phyloP scores from a whole-genome alignment of 2,329 filamentous ascomycete genomes.

The Scytalidium sp. region DNA sequence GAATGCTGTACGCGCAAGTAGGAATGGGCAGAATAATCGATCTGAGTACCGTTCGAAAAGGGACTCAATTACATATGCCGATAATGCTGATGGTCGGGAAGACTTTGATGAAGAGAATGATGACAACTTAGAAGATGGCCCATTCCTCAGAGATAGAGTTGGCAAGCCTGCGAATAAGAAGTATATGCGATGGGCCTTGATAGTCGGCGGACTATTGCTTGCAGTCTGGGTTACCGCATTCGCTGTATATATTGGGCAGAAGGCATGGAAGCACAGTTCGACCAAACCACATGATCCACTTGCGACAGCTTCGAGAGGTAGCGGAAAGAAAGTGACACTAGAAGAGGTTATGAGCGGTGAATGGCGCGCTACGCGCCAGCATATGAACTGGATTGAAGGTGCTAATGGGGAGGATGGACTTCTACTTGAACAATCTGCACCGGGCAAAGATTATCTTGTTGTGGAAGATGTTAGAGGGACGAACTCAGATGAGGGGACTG shows the following conservation, averaged over 20 bases:
- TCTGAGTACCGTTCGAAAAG: slow-evolving; percentile 23
- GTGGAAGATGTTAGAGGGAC: slow-evolving; percentile 78
- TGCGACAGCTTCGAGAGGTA: slow-evolving; percentile 58
- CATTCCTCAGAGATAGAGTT: slow-evolving; percentile 19
- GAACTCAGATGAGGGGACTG: slow-evolving; percentile 37
- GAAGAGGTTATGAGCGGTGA: slow-evolving; percentile 65
- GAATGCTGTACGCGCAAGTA: slow-evolving; percentile 10
- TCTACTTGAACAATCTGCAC: slow-evolving; percentile 67
- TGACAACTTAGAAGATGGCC: slow-evolving; percentile 47
- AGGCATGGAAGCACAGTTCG: slow-evolving; percentile 64
- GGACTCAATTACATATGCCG: slow-evolving; percentile 21
- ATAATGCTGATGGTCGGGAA: slow-evolving; percentile 18
- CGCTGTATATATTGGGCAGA: slow-evolving; percentile 61
- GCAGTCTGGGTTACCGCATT: slow-evolving; percentile 68
- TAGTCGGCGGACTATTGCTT: slow-evolving; percentile 57
- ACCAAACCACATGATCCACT: slow-evolving; percentile 65
- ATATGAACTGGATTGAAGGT: slow-evolving; percentile 74
- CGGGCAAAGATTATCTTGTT: slow-evolving; percentile 71
- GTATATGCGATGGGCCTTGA: slow-evolving; percentile 54
- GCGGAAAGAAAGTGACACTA: slow-evolving; percentile 69
- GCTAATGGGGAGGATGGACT: slow-evolving; percentile 78
- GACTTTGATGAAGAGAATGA: slow-evolving; percentile 24
- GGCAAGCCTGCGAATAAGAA: slow-evolving; percentile 60
- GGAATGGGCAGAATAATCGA: slow-evolving; percentile 18
- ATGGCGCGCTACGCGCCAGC: slow-evolving; percentile 62